Evolutionary conservation across 1,284 basidiomycete species (phyloP), one percentile per base, ranked within the genome.

Genomic region (Irpex sp.): DNA sequence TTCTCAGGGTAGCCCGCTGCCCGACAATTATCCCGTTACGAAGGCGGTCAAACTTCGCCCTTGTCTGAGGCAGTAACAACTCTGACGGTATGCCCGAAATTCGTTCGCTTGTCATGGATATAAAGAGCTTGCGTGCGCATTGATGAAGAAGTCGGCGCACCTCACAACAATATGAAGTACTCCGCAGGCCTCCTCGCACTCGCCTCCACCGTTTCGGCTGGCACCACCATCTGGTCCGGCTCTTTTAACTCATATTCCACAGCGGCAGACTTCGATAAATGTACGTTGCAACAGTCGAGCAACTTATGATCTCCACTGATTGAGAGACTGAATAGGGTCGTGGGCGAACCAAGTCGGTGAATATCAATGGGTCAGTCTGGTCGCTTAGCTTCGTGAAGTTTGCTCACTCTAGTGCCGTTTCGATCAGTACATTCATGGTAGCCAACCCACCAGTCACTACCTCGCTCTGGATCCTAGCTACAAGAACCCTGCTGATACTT

Each of bases 401-500:
- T n/a, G n/a, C 5, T 59, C 19, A 18, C 49, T 69, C 64, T 58
- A 9, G 39, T 35, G 28, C 4, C 52, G 57, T 18, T 23, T 59
- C 16, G 9, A 19, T 48, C 63, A 80, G 83, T 87, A 87, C 73
- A 87, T 87, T 67, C 84, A 87, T 65, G 85, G 85, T 56, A 77
- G 70, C 57, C 72, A 74, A 54, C 71, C 80, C 19, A 85, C 84
- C 2, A 80, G 81, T 39, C 70, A 78, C 56, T 87, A 86, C 72
- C 78, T 87, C 28, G 80, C 77, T 10, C 71, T 85, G 36, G 77
- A 77, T 45, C 68, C 84, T 0, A 70, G 72, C 48, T 86, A 80
- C 78, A 86, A 86, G 72, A 87, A 87, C 71, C 85, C 85, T 0
- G 85, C 83, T 8, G 75, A 80, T 64, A 81, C 80, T 3, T 68